Conservation (phyloP, 2,329 filamentous ascomycete genomes). For the Fusarium nurragi region DNA sequence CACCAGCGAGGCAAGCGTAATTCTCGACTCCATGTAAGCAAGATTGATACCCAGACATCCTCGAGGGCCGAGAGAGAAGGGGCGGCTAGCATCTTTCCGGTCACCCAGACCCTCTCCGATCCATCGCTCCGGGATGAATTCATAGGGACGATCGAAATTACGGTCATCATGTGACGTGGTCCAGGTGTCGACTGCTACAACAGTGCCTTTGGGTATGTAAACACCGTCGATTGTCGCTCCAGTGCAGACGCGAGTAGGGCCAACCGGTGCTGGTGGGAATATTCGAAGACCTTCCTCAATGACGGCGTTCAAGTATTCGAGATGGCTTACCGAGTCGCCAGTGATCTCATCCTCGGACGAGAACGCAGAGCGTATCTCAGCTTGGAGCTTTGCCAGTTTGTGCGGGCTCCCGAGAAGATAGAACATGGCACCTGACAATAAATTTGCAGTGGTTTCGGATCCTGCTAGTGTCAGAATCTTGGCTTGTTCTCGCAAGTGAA, state of each 20-base stretch:
- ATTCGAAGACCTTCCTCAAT: conserved; percentile 28
- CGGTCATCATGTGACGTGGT: background rate
- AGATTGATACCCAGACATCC: conserved; percentile 9
- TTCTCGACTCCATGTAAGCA: conserved; percentile 2
- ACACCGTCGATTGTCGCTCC: conserved; percentile 17
- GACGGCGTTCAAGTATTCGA: conserved; percentile 15
- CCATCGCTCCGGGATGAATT: conserved; percentile 18
- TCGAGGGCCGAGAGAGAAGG: conserved; percentile 7
- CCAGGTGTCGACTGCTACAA: conserved; percentile 14
- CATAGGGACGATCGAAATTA: background rate
- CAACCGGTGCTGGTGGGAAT: conserved; percentile 9
- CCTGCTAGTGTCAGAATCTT: conserved; percentile 23
- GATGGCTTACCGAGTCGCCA: conserved; percentile 2
- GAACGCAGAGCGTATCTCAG: conserved; percentile 13
- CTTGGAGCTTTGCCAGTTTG: background rate
- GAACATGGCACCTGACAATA: background rate
- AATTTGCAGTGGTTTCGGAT: conserved; percentile 21
- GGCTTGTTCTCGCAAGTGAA: conserved; percentile 25
- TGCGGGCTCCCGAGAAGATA: conserved; percentile 8
- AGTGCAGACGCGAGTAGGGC: conserved; percentile 6
- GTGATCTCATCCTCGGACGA: conserved; percentile 5
- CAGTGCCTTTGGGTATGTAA: conserved; percentile 14
- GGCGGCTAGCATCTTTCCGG: conserved; percentile 6
- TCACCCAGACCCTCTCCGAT: background rate
- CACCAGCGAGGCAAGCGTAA: background rate